phyloP scores from a whole-genome alignment of 202 grass and related monocot species.

The Setaria viridis region DNA sequence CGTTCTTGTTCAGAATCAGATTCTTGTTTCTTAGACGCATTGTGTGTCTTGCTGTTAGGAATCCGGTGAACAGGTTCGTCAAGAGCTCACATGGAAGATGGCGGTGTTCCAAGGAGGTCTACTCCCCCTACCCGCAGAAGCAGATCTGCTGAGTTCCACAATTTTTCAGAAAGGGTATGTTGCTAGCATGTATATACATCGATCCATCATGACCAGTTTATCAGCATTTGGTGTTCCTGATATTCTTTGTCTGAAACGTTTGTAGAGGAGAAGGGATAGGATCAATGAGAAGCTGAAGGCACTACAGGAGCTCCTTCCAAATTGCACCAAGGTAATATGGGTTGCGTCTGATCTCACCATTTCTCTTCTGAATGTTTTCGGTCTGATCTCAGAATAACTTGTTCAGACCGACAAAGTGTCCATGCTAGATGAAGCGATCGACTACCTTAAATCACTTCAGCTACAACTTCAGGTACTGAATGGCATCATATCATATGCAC shows the following conservation, averaged over 20 bases:
- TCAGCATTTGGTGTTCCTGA: conserved; percentile 15
- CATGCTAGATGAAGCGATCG: conserved; percentile 87
- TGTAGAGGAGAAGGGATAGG: conserved; percentile 85
- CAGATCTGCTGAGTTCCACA: conserved; percentile 80
- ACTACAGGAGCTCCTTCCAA: conserved; percentile 83
- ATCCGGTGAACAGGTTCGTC: not conserved
- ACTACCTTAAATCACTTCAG: conserved; percentile 88
- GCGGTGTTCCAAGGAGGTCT: conserved; percentile 33
- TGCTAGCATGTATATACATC: not conserved
- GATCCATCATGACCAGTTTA: not conserved
- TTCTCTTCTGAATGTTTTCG: not conserved
- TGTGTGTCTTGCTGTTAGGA: not conserved
- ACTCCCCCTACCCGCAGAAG: conserved; percentile 53
- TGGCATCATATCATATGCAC: conserved; percentile 33
- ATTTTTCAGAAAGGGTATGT: conserved; percentile 88
- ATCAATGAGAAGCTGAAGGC: conserved; percentile 96
- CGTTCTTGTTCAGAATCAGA: not conserved
- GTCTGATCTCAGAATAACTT: conserved; percentile 25
- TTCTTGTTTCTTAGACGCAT: not conserved
- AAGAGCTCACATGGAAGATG: conserved; percentile 41
- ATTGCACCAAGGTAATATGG: conserved; percentile 78
- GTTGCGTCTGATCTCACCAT: conserved; percentile 5
- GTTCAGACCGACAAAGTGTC: conserved; percentile 87
- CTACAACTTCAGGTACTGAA: conserved; percentile 73
- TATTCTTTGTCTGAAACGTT: not conserved